Percentiles rank a stretch among this genome's conserved stretches.
Conservation (phyloP, 257 asterid genomes). For the Solanum okadae region DNA sequence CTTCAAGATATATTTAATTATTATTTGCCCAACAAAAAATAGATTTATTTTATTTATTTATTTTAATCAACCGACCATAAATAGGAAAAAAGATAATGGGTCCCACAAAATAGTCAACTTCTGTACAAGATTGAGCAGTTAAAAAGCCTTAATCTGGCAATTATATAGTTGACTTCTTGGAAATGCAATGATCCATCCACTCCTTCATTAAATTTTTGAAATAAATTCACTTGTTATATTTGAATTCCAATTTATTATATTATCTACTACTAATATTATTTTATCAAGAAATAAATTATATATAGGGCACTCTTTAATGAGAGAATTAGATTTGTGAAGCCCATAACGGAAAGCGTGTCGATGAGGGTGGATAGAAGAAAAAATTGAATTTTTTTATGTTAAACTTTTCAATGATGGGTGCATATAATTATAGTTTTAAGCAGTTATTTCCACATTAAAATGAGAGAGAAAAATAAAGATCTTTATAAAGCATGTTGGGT, state of each 20-base stretch:
- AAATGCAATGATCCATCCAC: neutral
- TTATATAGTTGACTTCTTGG: neutral
- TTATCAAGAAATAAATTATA: neutral
- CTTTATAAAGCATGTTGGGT: too few species aligned
- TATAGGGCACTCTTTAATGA: too few species aligned
- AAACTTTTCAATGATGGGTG: neutral
- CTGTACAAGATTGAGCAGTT: neutral
- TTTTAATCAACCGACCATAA: neutral
- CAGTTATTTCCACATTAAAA: too few species aligned
- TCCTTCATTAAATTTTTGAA: neutral
- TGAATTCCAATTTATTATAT: neutral
- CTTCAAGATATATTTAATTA: neutral
- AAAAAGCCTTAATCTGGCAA: neutral
- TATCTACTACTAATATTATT: neutral
- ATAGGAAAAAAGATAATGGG: neutral
- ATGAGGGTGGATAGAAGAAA: neutral
- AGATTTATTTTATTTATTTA: neutral
- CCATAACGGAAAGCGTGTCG: neutral
- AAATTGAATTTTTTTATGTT: neutral
- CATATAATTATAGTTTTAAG: too few species aligned
- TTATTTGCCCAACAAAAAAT: neutral
- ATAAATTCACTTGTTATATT: neutral
- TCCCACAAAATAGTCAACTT: neutral
- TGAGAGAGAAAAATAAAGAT: too few species aligned
- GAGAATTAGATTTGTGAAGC: neutral